phyloP scores from a whole-genome alignment of 2,329 filamentous ascomycete genomes.

The Ilyonectria robusta region DNA sequence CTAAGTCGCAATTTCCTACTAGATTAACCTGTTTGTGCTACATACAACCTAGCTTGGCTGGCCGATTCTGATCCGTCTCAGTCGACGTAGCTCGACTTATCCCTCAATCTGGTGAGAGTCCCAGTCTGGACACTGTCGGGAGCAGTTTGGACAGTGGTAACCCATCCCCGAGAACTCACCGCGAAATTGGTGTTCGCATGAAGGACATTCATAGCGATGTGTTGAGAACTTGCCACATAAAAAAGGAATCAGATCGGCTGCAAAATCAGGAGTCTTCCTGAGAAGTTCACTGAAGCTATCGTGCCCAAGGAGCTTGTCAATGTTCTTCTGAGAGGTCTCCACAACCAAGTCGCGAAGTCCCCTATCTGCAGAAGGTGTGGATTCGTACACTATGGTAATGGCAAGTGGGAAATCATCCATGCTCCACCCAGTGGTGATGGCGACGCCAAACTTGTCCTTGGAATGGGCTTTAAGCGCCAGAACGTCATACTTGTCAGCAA shows the following conservation, averaged over 20 bases:
- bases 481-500: slow-evolving; percentile 37
- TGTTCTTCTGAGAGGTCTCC: slow-evolving; percentile 14
- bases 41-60: too few species aligned
- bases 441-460: slow-evolving; percentile 15
- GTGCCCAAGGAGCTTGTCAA: slow-evolving; percentile 19
- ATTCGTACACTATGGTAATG: slow-evolving; percentile 22
- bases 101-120: neutral
- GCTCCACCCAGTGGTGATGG: slow-evolving; percentile 27
- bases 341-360: slow-evolving; percentile 33
- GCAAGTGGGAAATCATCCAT: slow-evolving; percentile 33
- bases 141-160: neutral
- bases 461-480: slow-evolving; percentile 22
- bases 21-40: too few species aligned
- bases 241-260: slow-evolving; percentile 28
- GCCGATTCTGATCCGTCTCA: too few species aligned
- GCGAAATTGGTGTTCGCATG: neutral
- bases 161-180: neutral
- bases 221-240: neutral
- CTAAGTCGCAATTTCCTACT: too few species aligned
- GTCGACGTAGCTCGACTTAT: too few species aligned
- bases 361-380: slow-evolving; percentile 22
- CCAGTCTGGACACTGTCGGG: neutral
- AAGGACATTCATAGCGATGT: neutral
- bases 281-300: slow-evolving; percentile 26
- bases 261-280: slow-evolving; percentile 28